Percentiles rank a stretch among this genome's conserved stretches.
phyloP scores from a whole-genome alignment of 2,329 filamentous ascomycete species.

The Endothia cerciana region DNA sequence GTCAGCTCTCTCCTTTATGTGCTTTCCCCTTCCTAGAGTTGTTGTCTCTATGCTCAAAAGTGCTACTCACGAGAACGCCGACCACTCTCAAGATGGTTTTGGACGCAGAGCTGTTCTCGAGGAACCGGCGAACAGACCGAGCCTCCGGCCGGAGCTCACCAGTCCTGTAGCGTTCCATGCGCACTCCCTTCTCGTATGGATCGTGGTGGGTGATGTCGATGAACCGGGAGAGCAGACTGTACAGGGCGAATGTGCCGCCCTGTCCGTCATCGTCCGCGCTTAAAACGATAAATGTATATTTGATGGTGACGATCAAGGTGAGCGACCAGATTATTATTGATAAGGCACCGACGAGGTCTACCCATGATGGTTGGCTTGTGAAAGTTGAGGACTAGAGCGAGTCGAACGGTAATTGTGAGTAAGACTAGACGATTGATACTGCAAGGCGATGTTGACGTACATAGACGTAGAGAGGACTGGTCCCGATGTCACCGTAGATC shows the following conservation, averaged over 20 bases:
- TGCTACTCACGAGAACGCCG: slow-evolving; percentile 53
- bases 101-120: slow-evolving; percentile 60
- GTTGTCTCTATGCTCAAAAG: neutral
- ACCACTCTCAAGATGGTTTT: slow-evolving; percentile 61
- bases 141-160: slow-evolving; percentile 58
- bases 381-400: slow-evolving; percentile 56
- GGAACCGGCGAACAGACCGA: slow-evolving; percentile 55
- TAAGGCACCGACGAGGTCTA: slow-evolving; percentile 65
- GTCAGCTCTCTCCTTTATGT: neutral
- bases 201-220: slow-evolving; percentile 64
- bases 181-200: slow-evolving; percentile 58
- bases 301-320: slow-evolving; percentile 70
- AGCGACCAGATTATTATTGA: slow-evolving; percentile 73
- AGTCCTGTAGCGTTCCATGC: slow-evolving; percentile 62
- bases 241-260: slow-evolving; percentile 70
- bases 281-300: slow-evolving; percentile 70
- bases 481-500: slow-evolving; percentile 71
- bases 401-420: neutral
- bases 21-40: neutral
- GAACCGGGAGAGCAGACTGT: slow-evolving; percentile 65
- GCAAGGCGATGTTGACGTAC: neutral
- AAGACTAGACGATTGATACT: neutral
- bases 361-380: slow-evolving; percentile 54
- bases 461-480: slow-evolving; percentile 61
- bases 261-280: slow-evolving; percentile 72